phyloP scores from a whole-genome alignment of 306 rosid species.

The Sesbania bispinosa region DNA sequence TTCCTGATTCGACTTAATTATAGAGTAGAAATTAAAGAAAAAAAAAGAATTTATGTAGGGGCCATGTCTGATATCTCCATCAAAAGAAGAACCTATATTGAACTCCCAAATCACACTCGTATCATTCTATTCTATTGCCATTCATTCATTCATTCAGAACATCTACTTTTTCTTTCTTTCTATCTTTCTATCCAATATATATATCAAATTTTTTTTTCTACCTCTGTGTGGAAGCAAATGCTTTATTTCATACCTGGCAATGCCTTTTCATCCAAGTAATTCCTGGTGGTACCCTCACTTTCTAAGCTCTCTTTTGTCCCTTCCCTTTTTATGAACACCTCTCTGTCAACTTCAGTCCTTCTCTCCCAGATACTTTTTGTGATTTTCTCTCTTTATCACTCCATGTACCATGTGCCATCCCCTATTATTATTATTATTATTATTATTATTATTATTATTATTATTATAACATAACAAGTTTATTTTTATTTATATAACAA shows the following conservation, averaged over 20 bases:
- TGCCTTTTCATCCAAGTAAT: slow-evolving; percentile 60
- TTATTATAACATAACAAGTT: too few species aligned
- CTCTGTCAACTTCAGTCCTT: slow-evolving; percentile 89
- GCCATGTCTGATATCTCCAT: slow-evolving; percentile 34
- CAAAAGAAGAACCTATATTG: slow-evolving; percentile 50
- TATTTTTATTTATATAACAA: too few species aligned
- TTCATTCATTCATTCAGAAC: slow-evolving; percentile 80
- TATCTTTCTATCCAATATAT: slow-evolving; percentile 38
- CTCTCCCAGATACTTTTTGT: slow-evolving; percentile 75
- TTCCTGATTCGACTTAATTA: slow-evolving; percentile 23
- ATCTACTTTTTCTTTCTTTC: slow-evolving; percentile 25
- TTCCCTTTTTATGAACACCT: slow-evolving; percentile 65
- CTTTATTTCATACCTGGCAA: slow-evolving; percentile 15
- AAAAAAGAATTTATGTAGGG: slow-evolving; percentile 3
- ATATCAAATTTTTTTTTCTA: slow-evolving; percentile 10
- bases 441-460: too few species aligned
- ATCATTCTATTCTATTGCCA: slow-evolving; percentile 45
- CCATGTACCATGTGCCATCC: slow-evolving; percentile 43
- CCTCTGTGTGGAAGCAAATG: slow-evolving; percentile 9
- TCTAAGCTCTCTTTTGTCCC: slow-evolving; percentile 92
- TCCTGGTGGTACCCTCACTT: slow-evolving; percentile 53
- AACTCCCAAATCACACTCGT: slow-evolving; percentile 36
- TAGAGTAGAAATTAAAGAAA: slow-evolving; percentile 5
- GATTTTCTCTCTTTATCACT: slow-evolving; percentile 54
- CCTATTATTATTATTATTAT: neutral